Base-by-base conservation (phyloP, 345 rosid genomes). In the Durio zibethinus region DNA sequence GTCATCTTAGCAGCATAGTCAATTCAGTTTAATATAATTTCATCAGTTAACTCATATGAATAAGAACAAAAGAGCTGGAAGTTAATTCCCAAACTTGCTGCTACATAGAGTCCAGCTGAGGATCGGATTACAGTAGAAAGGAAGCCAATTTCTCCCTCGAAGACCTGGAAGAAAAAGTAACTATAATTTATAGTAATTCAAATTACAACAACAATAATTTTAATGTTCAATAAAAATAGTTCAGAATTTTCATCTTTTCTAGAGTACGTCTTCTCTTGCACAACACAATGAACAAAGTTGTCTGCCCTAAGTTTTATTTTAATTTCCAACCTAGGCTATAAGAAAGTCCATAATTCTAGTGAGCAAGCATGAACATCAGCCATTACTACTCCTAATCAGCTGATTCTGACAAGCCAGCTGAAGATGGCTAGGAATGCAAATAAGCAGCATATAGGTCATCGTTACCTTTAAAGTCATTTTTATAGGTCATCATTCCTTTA, bases 21-120 rank as follows among this genome's bases (percentile, higher is more conserved):
- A 78, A 93, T 91, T 84, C 90, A 88, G 81, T 82, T 87, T 75
- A 89, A 53, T 81, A 96, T 87, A 53, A 92, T 91, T 75, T 91
- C 97, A 84, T 91, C 92, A 18, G 93, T 94, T 78, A 87, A 79
- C 43, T 88, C 89, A 31, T 92, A 83, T 83, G 97, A 89, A 67
- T 90, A 76, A 79, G 97, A 90, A 82, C 87, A 93, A 82, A 93
- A 87, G 21, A 96, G 84, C 88, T 96, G 99, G 61, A 96, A 82
- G 80, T 86, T 89, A 79, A 96, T 85, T 81, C 97, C 97, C 88
- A 96, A 83, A 84, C 94, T 90, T 81, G 94, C 94, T 78, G 99
- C 97, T 64, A 91, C 36, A 83, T 92, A 93, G 38, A 96, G 88
- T 82, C 86, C 95, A 87, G 91, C 91, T 56, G 97, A 91, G 76